These are phyloP conservation scores for Xylariaceae sp. DNA, from an alignment of 2,329 filamentous ascomycete genomes.

Conservation along the genomic window DNA sequence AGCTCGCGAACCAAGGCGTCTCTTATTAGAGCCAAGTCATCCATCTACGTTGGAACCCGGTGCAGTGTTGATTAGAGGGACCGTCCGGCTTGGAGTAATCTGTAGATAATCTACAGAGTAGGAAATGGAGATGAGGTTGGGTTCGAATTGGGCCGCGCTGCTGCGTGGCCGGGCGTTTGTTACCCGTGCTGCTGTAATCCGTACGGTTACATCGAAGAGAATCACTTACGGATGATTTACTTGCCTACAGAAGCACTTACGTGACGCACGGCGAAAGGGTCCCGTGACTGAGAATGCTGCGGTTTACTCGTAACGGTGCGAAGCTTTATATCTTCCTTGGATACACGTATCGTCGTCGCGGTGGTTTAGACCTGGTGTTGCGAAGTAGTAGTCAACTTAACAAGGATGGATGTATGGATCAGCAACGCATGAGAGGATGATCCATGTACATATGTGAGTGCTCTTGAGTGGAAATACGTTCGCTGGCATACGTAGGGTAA, in stretches of 20 bases:
- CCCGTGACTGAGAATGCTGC: conserved; percentile 18
- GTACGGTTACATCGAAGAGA: neutral
- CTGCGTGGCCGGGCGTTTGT: neutral
- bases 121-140: neutral
- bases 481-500: neutral
- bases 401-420: neutral
- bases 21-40: conserved; percentile 3
- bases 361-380: neutral
- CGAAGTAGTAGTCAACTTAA: neutral
- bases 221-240: too few species aligned
- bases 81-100: neutral
- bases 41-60: neutral
- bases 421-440: neutral
- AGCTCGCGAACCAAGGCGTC: conserved; percentile 7
- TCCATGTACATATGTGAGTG: neutral
- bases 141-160: conserved; percentile 20
- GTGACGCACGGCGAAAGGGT: conserved; percentile 12
- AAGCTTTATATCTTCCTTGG: too few species aligned
- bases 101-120: too few species aligned
- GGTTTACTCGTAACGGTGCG: neutral
- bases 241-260: neutral
- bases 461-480: neutral
- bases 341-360: too few species aligned
- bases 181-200: neutral
- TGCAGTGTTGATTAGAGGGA: conserved; percentile 1